Evolutionary conservation across 768 basidiomycete genomes (phyloP).

Genomic region (Harrya chromipes): DNA sequence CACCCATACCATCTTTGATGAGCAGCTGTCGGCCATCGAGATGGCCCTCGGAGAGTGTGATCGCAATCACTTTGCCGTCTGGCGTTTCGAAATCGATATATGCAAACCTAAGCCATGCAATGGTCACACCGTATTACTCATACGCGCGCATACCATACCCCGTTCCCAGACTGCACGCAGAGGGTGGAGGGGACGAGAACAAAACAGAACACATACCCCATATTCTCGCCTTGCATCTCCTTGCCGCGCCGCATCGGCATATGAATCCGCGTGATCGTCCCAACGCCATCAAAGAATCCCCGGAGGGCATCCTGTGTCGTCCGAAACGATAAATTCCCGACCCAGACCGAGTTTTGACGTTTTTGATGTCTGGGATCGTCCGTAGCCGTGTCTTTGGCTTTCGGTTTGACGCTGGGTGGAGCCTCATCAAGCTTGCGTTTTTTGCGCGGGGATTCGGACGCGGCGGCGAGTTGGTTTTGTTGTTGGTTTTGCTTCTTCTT

Average conservation of each 20-base stretch:
- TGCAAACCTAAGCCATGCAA: slow-evolving; percentile 64
- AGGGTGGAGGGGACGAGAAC: background rate
- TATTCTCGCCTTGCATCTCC: slow-evolving; percentile 61
- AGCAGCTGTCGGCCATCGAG: slow-evolving; percentile 84
- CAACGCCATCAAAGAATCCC: slow-evolving; percentile 65
- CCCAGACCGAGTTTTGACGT: slow-evolving; percentile 89
- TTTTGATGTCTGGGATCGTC: slow-evolving; percentile 34
- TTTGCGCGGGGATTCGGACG: slow-evolving; percentile 30
- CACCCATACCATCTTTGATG: slow-evolving; percentile 81
- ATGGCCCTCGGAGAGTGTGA: slow-evolving; percentile 75
- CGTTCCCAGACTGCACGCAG: too few relatives aligned
- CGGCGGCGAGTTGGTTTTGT: slow-evolving; percentile 17
- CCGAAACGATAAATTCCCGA: slow-evolving; percentile 91
- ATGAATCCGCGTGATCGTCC: slow-evolving; percentile 76
- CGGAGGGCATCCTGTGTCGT: slow-evolving; percentile 75
- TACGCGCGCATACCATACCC: background rate
- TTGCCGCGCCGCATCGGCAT: slow-evolving; percentile 76
- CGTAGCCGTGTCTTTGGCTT: slow-evolving; percentile 2
- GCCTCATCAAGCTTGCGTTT: slow-evolving; percentile 45
- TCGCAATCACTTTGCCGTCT: slow-evolving; percentile 72
- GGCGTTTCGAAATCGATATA: slow-evolving; percentile 90
- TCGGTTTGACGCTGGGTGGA: background rate
- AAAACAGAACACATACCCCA: slow-evolving; percentile 61
- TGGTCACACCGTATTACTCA: slow-evolving; percentile 7
- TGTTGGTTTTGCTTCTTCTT: slow-evolving; percentile 43